Base-by-base conservation (phyloP, 306 rosid genomes). In the Lathyrus oleraceus region DNA sequence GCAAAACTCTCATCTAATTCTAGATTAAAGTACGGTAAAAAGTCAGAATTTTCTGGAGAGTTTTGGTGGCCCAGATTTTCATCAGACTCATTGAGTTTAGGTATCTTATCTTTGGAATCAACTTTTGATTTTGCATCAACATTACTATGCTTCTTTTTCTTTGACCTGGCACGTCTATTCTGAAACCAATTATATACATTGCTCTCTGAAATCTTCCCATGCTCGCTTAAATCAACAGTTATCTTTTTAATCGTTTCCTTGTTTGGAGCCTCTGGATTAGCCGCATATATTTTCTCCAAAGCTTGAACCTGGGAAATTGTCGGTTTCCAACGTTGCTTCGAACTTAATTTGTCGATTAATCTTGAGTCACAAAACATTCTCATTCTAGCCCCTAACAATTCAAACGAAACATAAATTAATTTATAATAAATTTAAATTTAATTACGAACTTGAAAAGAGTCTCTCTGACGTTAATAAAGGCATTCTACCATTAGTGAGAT, bases 151-250 rank as follows among this genome's bases (percentile, higher is more conserved):
- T 88, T 95, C 67, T 88, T 94, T 79, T 96, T 86, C 65, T 94
- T 94, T 4, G 92, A 90, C 57, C 97, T 82, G 63, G 98, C 97
- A 12, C 98, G 92, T 82, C 98, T 81, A 32, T 94, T 94, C 85
- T 94, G 97, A 69, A 94, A 94, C 98, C 98, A 94, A 49, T 90
- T 94, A 25, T 94, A 90, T 64, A 90, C 97, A 66, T 94, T 94
- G 9, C 89, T 83, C 74, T 94, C 96, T 52, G 96, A 87, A 69
- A 94, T 87, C 67, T 80, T 96, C 43, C 98, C 98, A 32, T 90
- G 92, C 69, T 90, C 90, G 61, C 85, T 77, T 71, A 94, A 91
- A 48, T 94, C 96, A 25, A 84, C 59, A 65, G 97, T 83, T 36
- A 94, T 90, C 67, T 94, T 96, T 74, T 90, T 94, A 78, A 94